Evolutionary conservation across 768 basidiomycete genomes (phyloP).

Genomic region (Trametes coccinea): DNA sequence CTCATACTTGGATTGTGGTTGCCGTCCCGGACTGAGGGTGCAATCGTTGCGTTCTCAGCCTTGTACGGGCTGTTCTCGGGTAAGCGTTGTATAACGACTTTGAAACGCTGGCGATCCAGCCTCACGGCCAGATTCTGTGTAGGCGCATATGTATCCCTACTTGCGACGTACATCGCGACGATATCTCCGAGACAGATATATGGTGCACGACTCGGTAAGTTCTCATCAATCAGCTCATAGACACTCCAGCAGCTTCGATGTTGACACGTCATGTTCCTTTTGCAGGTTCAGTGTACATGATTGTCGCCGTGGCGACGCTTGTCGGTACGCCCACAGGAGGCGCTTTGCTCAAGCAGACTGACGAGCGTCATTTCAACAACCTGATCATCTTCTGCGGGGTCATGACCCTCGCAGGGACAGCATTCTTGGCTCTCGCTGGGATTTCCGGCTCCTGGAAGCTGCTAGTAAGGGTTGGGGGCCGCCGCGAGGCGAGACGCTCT

Average conservation of each 20-base stretch:
- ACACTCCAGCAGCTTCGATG: not conserved
- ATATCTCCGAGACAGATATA: slow-evolving; percentile 33
- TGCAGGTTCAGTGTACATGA: slow-evolving; percentile 32
- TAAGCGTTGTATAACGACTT: not conserved
- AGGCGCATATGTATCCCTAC: slow-evolving; percentile 34
- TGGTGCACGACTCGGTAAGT: slow-evolving; percentile 35
- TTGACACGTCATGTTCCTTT: not conserved
- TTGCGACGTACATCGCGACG: slow-evolving; percentile 34
- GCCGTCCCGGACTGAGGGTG: slow-evolving; percentile 25
- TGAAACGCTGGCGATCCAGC: too few species aligned
- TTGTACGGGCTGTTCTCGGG: slow-evolving; percentile 36
- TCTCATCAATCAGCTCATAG: not conserved
- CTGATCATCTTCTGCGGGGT: slow-evolving; percentile 36
- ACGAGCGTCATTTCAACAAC: slow-evolving; percentile 28
- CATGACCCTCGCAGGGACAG: slow-evolving; percentile 23
- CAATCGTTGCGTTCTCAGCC: slow-evolving; percentile 32
- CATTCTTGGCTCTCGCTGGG: slow-evolving; percentile 9
- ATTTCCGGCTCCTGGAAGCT: not conserved
- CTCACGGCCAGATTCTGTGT: not conserved
- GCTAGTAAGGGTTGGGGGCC: not conserved
- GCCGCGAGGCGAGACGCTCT: not conserved
- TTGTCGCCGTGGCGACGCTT: slow-evolving; percentile 33
- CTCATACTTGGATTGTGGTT: slow-evolving; percentile 34
- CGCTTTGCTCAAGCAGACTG: slow-evolving; percentile 30
- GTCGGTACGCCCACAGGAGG: slow-evolving; percentile 38